These are phyloP conservation scores for Penicillium frequentans DNA, from an alignment of 2,329 filamentous ascomycete species.

Conservation along the genomic window DNA sequence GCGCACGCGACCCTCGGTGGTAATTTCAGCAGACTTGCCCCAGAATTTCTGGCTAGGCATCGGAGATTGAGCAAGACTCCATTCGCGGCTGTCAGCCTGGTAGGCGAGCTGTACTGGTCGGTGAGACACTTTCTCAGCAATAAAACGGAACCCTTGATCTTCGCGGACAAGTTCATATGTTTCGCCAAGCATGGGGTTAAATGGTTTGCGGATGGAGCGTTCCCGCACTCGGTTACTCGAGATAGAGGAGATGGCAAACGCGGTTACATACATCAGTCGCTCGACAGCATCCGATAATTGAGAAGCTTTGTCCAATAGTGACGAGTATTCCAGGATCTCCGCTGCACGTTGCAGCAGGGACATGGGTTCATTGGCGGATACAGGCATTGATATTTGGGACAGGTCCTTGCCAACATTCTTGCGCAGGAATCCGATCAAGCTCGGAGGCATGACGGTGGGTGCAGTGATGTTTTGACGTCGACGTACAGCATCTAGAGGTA, in stretches of 20 bases:
- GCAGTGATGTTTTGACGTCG: conserved; percentile 71
- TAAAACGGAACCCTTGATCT: conserved; percentile 80
- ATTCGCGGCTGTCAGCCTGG: conserved; percentile 81
- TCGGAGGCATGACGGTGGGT: conserved; percentile 78
- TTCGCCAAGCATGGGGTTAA: conserved; percentile 95
- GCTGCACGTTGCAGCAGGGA: conserved; percentile 85
- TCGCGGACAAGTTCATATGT: conserved; percentile 90
- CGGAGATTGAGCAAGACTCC: conserved; percentile 85
- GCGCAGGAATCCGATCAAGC: conserved; percentile 86
- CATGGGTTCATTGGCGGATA: conserved; percentile 89
- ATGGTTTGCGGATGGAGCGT: conserved; percentile 89
- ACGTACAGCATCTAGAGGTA: conserved; percentile 68
- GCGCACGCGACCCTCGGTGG: conserved; percentile 83
- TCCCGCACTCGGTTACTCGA: conserved; percentile 82
- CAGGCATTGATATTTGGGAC: conserved; percentile 95
- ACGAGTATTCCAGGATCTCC: conserved; percentile 87
- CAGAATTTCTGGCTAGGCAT: conserved; percentile 95
- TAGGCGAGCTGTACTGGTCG: conserved; percentile 89
- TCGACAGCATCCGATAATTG: conserved; percentile 59
- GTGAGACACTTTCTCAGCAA: conserved; percentile 95
- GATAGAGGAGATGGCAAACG: conserved; percentile 87
- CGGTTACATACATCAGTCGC: conserved; percentile 78
- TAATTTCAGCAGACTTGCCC: conserved; percentile 94
- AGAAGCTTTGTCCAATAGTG: conserved; percentile 75
- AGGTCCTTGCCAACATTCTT: conserved; percentile 99